phyloP scores from a whole-genome alignment of 2,329 filamentous ascomycete genomes.

The Sodiomyces alkalinus region DNA sequence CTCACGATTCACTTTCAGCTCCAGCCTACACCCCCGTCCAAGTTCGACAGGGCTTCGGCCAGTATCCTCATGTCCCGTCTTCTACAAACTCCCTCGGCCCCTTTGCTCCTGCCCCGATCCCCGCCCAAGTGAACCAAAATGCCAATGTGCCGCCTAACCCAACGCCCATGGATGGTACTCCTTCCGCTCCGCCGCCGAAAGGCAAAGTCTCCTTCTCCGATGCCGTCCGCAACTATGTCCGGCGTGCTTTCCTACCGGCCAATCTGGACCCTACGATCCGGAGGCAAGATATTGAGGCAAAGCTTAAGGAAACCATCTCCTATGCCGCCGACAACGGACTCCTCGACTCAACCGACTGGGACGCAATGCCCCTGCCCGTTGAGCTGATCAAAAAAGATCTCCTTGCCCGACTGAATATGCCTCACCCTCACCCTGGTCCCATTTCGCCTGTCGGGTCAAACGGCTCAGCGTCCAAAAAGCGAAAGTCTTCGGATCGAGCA shows the following conservation, averaged over 20 bases:
- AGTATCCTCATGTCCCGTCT: conserved; percentile 24
- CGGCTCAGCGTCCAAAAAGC: conserved; percentile 71
- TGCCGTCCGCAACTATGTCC: conserved; percentile 76
- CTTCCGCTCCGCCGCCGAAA: conserved; percentile 22
- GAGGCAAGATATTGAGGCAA: conserved; percentile 61
- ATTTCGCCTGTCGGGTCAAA: no score
- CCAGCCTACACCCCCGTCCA: conserved; percentile 46
- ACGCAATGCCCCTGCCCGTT: conserved; percentile 69
- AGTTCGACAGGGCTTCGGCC: conserved; percentile 44
- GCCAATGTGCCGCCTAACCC: neutral
- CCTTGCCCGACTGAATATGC: conserved; percentile 25
- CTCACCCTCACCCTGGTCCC: no score
- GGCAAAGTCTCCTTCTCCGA: conserved; percentile 65
- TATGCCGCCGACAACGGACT: conserved; percentile 59
- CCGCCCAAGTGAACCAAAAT: conserved; percentile 4
- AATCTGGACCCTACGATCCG: conserved; percentile 50
- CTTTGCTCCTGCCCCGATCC: conserved; percentile 1
- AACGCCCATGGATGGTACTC: conserved; percentile 9
- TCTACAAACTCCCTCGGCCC: conserved; percentile 5
- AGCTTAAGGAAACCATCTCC: conserved; percentile 75
- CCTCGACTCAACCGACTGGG: conserved; percentile 69
- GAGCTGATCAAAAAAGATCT: conserved; percentile 63
- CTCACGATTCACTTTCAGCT: conserved; percentile 15
- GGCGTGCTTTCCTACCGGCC: conserved; percentile 67
- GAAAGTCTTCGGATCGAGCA: conserved; percentile 59